Evolutionary conservation across 2,329 filamentous ascomycete species (phyloP), one percentile per base, ranked within the genome.

Genomic region (Trichoderma sp.): DNA sequence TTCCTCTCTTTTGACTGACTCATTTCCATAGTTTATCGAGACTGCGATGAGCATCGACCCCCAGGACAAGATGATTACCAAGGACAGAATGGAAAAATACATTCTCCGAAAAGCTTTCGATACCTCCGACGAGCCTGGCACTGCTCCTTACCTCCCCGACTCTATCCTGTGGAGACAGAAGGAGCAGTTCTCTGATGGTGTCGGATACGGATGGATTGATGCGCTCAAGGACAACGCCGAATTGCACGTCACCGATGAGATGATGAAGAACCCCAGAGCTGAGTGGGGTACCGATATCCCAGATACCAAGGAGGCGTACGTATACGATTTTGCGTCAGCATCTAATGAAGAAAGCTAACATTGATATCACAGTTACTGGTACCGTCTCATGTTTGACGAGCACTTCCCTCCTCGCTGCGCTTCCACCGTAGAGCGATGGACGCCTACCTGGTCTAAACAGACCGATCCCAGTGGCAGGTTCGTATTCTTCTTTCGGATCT

Each of bases 141-240:
- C 86, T 60, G 83, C 92, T 80, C 90, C 96, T 11, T 99, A 98
- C 84, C 89, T 99, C n/a, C 96, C 96, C 8, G 91, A 97, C 21
- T 89, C 94, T 80, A 99, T 99, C 75, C 89, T 99, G 68, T 99
- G 93, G 92, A 88, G 96, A 79, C 96, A 99, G 83, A 99, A 99
- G 89, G 96, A 99, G 85, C 96, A 99, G 84, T 99, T 99, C 86
- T 96, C 92, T 70, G 96, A 99, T 77, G 96, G 96, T 79, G 96
- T 99, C 69, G 96, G 96, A 69, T 99, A 99, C 84, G 94, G 96
- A 72, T 99, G 96, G 96, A 99, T 99, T 78, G 96, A 99, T 78
- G 92, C 91, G 7, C 89, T 99, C 76, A 98, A 97, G 87, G 96
- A 98, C 82, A 92, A 91, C 77, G 96, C 96, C 40, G 94, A 96